Conservation (phyloP, 2,329 filamentous ascomycete genomes). For the Fusarium sp. region DNA sequence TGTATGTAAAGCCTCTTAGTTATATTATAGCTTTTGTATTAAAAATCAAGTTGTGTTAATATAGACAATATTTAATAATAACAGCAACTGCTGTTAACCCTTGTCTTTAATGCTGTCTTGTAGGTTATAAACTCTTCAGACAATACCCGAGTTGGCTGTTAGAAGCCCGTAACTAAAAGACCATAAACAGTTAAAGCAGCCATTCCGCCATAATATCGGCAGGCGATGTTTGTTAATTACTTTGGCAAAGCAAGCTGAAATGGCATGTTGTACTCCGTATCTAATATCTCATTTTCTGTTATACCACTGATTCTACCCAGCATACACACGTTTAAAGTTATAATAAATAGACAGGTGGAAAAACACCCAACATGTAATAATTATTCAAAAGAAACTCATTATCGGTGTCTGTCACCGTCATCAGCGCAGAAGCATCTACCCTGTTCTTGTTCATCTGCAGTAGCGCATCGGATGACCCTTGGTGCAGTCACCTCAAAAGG, state of each 20-base stretch:
- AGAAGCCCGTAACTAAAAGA: fast-evolving
- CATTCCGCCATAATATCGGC: neutral
- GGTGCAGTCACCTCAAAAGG: neutral
- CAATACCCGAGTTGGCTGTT: neutral
- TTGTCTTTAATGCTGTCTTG: neutral
- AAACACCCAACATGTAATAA: neutral
- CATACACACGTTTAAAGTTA: neutral
- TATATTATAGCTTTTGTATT: neutral
- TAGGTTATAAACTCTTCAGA: neutral
- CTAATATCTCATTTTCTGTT: neutral
- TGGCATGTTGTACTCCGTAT: too few species aligned
- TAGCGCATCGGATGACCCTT: neutral
- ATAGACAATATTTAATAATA: too few species aligned
- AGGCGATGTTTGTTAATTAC: neutral
- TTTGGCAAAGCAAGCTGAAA: neutral
- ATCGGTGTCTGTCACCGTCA: neutral
- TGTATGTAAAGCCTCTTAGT: neutral
- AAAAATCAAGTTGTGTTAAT: too few species aligned
- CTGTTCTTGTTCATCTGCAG: neutral
- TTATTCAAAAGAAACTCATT: neutral
- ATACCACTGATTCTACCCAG: neutral
- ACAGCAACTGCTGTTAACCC: too few species aligned
- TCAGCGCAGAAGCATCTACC: neutral
- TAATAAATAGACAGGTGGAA: neutral
- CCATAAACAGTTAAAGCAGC: too few species aligned